A percentile compares a stretch with the other conserved stretches of the same genome.
Evolutionary conservation across 768 basidiomycete species (phyloP).

Genomic region (Termitomyces sp.): DNA sequence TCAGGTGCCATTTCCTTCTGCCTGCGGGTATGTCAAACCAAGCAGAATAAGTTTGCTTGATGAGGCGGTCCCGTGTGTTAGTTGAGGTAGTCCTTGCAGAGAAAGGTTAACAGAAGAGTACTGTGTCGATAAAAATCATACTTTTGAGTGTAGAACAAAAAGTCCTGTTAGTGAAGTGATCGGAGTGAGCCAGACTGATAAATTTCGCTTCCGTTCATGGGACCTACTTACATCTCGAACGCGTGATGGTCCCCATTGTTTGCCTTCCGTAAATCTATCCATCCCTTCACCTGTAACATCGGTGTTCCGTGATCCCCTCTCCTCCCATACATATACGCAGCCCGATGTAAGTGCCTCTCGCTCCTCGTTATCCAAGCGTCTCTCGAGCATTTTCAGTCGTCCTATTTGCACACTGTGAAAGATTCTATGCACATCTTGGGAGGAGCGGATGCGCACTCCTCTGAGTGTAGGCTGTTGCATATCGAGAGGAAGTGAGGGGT

Average conservation of each 20-base stretch:
- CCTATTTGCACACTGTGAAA: constrained; percentile 69
- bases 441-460: constrained; percentile 72
- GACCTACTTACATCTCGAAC: constrained; percentile 73
- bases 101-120: background rate
- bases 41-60: constrained; percentile 85
- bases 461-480: constrained; percentile 70
- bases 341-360: constrained; percentile 53
- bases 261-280: constrained; percentile 82
- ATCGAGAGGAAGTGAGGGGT: background rate
- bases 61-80: constrained; percentile 63
- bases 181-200: constrained; percentile 10
- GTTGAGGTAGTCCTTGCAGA: constrained; percentile 17
- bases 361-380: constrained; percentile 77
- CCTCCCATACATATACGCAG: constrained; percentile 70
- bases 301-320: constrained; percentile 59
- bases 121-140: constrained; percentile 40
- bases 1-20: constrained; percentile 78
- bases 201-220: constrained; percentile 10
- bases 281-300: constrained; percentile 80
- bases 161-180: constrained; percentile 55
- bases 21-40: constrained; percentile 66
- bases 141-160: constrained; percentile 83
- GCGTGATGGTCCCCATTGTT: constrained; percentile 79
- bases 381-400: constrained; percentile 66
- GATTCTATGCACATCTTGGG: constrained; percentile 76